Conservation (phyloP, 306 rosid genomes). For the Medicago arabica region DNA sequence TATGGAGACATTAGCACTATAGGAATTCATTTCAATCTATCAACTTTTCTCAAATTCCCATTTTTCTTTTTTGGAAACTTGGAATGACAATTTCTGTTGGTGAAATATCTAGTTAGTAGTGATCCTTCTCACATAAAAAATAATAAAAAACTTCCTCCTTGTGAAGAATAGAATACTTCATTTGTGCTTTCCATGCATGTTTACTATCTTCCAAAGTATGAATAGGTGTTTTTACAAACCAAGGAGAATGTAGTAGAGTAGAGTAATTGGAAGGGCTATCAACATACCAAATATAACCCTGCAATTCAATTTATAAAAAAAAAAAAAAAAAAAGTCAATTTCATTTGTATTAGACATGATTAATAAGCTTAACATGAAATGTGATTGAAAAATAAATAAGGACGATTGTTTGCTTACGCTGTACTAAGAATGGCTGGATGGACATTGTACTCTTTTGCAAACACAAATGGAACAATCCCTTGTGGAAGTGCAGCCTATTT, state of each 20-base stretch:
- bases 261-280: conserved; percentile 63
- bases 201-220: conserved; percentile 32
- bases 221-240: conserved; percentile 43
- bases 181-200: conserved; percentile 27
- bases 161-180: conserved; percentile 11
- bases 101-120: conserved; percentile 35
- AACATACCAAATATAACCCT: conserved; percentile 72
- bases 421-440: conserved; percentile 97
- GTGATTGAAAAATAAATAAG: not conserved
- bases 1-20: not conserved
- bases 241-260: conserved; percentile 60
- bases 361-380: not conserved
- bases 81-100: conserved; percentile 35
- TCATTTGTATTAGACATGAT: not conserved
- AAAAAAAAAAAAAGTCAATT: not conserved
- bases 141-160: conserved; percentile 34
- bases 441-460: conserved; percentile 94
- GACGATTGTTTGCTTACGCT: conserved; percentile 54
- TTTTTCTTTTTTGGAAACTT: conserved; percentile 47
- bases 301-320: conserved; percentile 23
- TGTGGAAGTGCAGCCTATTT: conserved; percentile 96
- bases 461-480: conserved; percentile 94
- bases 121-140: not conserved
- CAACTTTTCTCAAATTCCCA: conserved; percentile 45
- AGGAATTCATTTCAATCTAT: conserved; percentile 21